Evolutionary conservation across 148 eudicot genomes (phyloP), one percentile per base, ranked within the genome.

Genomic region (Fagopyrum tataricum): DNA sequence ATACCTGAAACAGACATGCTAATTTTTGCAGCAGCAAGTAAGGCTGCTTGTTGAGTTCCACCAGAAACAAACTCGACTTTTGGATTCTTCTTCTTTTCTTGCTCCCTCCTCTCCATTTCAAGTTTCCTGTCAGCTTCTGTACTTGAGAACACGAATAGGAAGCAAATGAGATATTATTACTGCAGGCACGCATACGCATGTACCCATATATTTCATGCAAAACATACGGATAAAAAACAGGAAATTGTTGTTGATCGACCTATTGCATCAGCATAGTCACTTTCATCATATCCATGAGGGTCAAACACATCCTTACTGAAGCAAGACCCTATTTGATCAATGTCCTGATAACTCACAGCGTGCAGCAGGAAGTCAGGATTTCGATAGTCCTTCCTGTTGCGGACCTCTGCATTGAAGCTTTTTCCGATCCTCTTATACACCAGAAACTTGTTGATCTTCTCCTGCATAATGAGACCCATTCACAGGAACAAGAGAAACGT

Each of bases 321-420:
- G 83, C 92, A 87, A 56, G 99, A 90, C 77, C 99, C 97, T 71
- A 90, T 87, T 82, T 92, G 89, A 79, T 95, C 99, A 80, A 95
- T 92, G 74, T 87, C 94, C 79, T 92, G 97, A 84, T 90, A 95
- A 43, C 92, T 92, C 81, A 95, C 97, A 23, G 99, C 96, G 87
- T 95, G 97, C 82, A 84, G 82, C 86, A 95, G 89, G 84, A 95
- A 92, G 77, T 95, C 97, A 67, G 99, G 99, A 78, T 95, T 95
- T 48, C 97, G 86, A 62, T 95, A 95, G 78, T 92, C 99, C 81
- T 95, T 95, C 73, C 89, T 86, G 74, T 88, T 95, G 71, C 99
- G 97, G 53, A 95, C 99, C 85, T 90, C 99, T 44, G 97, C 81
- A 69, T 95, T 95, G 68, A 84, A 95, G 79, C 90, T 90, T 86